These are phyloP conservation scores for Hippophae rhamnoides DNA, from an alignment of 306 rosid species.

Conservation along the genomic window DNA sequence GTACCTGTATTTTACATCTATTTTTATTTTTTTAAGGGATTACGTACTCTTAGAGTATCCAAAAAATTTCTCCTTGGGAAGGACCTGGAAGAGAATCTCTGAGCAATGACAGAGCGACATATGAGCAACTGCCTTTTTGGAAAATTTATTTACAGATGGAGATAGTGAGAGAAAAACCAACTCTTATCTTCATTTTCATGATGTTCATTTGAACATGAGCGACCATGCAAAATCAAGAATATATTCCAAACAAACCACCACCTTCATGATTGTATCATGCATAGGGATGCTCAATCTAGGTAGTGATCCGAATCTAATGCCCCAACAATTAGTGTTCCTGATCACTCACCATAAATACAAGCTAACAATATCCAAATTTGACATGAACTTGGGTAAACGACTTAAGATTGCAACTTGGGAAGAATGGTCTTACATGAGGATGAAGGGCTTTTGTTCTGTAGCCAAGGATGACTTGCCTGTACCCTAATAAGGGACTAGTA, in stretches of 20 bases:
- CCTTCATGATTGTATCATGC: slow-evolving; percentile 14
- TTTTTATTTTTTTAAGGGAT: too few species aligned
- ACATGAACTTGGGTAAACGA: too few species aligned
- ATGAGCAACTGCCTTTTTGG: too few species aligned
- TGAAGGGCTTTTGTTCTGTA: slow-evolving; percentile 42
- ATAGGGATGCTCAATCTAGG: not conserved
- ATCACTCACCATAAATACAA: too few species aligned
- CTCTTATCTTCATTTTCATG: not conserved
- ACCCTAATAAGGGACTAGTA: slow-evolving; percentile 14
- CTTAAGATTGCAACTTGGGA: not conserved
- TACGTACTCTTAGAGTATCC: too few species aligned
- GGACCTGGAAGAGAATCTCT: too few species aligned
- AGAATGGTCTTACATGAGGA: slow-evolving; percentile 42
- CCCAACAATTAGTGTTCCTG: too few species aligned
- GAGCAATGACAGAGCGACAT: too few species aligned
- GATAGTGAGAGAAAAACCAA: not conserved
- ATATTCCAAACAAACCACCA: slow-evolving; percentile 21
- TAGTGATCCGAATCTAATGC: too few species aligned
- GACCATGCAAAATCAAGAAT: slow-evolving; percentile 28
- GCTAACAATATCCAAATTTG: too few species aligned
- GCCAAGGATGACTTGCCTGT: slow-evolving; percentile 69
- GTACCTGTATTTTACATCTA: too few species aligned
- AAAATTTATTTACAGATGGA: not conserved
- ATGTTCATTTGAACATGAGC: slow-evolving; percentile 8
- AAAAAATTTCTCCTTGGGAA: too few species aligned